A percentile compares a stretch with the other conserved stretches of the same genome.
phyloP scores from a whole-genome alignment of 345 rosid species.

The Lepidium sativum region DNA sequence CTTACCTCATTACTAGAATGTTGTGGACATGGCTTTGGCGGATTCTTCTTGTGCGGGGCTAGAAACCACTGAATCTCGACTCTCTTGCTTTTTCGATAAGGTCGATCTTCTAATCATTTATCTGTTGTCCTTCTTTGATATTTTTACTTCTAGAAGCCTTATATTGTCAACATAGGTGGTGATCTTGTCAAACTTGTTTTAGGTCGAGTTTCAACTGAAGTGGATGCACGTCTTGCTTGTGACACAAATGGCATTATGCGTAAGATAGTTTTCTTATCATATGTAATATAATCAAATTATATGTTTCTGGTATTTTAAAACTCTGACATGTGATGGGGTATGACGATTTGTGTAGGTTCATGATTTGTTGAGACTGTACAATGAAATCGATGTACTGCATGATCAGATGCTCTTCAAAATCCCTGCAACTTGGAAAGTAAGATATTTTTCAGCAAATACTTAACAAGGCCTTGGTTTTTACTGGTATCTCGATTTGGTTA shows the following conservation, averaged over 20 bases:
- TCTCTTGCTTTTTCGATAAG: slow-evolving; percentile 71
- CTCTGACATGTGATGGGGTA: not conserved
- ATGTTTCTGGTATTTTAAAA: not conserved
- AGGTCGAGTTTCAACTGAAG: slow-evolving; percentile 96
- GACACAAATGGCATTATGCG: slow-evolving; percentile 82
- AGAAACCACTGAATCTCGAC: slow-evolving; percentile 54
- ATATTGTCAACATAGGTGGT: slow-evolving; percentile 84
- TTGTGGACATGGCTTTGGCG: slow-evolving; percentile 93
- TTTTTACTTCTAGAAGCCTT: not conserved
- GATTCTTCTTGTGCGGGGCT: slow-evolving; percentile 61
- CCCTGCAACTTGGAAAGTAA: slow-evolving; percentile 97
- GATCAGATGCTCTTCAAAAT: slow-evolving; percentile 81
- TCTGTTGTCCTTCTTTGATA: not conserved
- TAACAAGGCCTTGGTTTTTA: not conserved
- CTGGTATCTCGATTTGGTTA: not conserved
- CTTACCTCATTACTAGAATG: too few species aligned
- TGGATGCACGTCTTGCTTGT: slow-evolving; percentile 87
- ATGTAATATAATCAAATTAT: not conserved
- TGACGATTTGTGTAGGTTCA: slow-evolving; percentile 51
- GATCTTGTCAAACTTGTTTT: slow-evolving; percentile 84
- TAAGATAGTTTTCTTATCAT: slow-evolving; percentile 45
- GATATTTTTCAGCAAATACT: slow-evolving; percentile 11
- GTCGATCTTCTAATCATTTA: slow-evolving; percentile 28
- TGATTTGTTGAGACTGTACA: slow-evolving; percentile 61
- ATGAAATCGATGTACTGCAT: slow-evolving; percentile 55